Evolutionary conservation across 768 basidiomycete species (phyloP).

Genomic region (Scleroderma citrinum): DNA sequence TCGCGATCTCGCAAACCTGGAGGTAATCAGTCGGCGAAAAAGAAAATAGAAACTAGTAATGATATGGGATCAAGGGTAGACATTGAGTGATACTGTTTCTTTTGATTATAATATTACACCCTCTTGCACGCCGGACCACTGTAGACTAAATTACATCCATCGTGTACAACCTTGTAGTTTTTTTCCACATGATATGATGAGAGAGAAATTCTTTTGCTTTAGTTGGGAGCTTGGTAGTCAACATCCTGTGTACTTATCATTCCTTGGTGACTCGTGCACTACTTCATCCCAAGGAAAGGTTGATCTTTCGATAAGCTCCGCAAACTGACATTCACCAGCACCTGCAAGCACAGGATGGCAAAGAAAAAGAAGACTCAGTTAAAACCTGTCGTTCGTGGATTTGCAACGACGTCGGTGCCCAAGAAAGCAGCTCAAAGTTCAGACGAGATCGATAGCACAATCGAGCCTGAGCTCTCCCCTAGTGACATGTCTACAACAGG

Average conservation of each 20-base stretch:
- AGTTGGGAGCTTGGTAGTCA: no score
- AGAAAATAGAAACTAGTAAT: constrained; percentile 21
- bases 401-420: constrained; percentile 77
- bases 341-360: constrained; percentile 39
- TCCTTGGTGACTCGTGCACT: no score
- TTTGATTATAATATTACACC: constrained; percentile 8
- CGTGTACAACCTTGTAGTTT: constrained; percentile 24
- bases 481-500: constrained; percentile 5
- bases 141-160: constrained; percentile 26
- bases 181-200: constrained; percentile 13
- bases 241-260: no score
- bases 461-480: constrained; percentile 3
- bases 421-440: constrained; percentile 54
- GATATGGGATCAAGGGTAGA: constrained; percentile 24
- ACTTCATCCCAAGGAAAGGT: background rate
- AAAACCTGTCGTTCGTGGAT: constrained; percentile 69
- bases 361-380: constrained; percentile 85
- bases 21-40: constrained; percentile 27
- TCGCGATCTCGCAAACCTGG: constrained; percentile 25
- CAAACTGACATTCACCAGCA: no score
- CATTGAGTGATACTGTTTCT: constrained; percentile 19
- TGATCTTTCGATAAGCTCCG: no score
- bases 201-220: no score
- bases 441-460: constrained; percentile 19
- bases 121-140: constrained; percentile 10